Base-by-base conservation (phyloP, 2,329 filamentous ascomycete genomes). In the Cordyceps militaris region DNA sequence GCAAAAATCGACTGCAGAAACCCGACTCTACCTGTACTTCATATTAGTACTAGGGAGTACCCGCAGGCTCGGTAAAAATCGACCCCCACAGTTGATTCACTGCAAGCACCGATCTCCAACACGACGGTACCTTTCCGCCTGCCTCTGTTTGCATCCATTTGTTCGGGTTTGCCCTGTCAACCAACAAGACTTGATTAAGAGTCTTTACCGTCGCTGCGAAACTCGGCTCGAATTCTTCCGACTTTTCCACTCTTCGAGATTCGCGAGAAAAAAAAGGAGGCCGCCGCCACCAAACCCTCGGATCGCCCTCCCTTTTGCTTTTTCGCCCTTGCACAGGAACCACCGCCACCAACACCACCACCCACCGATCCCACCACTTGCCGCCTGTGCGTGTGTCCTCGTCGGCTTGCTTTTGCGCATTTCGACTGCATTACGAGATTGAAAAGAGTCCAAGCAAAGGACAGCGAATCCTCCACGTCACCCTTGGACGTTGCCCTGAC, bases 311-410 rank as follows among this genome's bases (percentile, higher is more conserved):
- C 28, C 51, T 46, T 28, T 54, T 43, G 38, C 28, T 54, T 54
- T 54, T 54, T 44, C 51, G 38, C 51, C 51, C 51, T 54, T 54
- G 51, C 38, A 46, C 40, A 24, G 2, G 16, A n/a, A 44, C 38
- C 51, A 30, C n/a, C 51, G 46, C 51, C 40, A 26, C 51, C 40
- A n/a, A 28, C 19, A 30, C 43, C 19, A 24, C 24, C 14, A 42
- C 10, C 11, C 24, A 50, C 21, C 43, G 23, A 3, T 23, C 26
- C 28, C 19, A 49, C 47, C 47, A 28, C 34, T 43, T 54, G 26
- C 36, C 36, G 51, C 40, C 51, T 46, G 38, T 32, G 51, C 28
- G 51, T 46, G 26, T 7, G 40, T 19, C 40, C 40, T 44, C 23
- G 5, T 43, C 32, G 30, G 26, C 23, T 53, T 53, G n/a, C 36